Percentiles rank a stretch among this genome's conserved stretches.
These are phyloP conservation scores for Lotus japonicus DNA, from an alignment of 306 rosid species.

Conservation along the genomic window DNA sequence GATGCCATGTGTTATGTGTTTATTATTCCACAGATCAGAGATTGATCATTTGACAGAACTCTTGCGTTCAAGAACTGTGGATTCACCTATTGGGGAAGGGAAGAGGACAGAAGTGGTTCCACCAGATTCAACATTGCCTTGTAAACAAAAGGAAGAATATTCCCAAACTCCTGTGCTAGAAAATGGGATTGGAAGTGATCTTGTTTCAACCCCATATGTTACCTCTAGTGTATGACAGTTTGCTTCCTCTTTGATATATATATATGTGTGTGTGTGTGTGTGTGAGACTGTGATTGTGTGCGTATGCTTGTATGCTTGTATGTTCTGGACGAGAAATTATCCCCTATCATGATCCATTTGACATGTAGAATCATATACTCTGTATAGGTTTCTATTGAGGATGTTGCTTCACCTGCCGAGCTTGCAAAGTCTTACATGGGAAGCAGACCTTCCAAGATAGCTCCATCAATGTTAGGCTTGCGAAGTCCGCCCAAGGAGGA, in stretches of 20 bases:
- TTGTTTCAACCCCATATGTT: constrained; percentile 40
- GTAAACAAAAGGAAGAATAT: constrained; percentile 31
- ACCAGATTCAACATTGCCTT: constrained; percentile 27
- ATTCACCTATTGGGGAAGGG: constrained; percentile 33
- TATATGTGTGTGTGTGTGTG: not conserved
- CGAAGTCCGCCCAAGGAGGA: constrained; percentile 35
- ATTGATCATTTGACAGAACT: constrained; percentile 74
- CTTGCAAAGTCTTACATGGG: constrained; percentile 91
- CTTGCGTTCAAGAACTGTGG: constrained; percentile 63
- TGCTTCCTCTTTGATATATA: not conserved
- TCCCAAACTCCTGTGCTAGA: constrained; percentile 30
- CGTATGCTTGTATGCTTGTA: not conserved
- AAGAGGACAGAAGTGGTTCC: constrained; percentile 37
- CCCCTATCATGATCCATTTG: constrained; percentile 2
- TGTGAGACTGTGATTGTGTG: no score
- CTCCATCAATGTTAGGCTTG: constrained; percentile 48
- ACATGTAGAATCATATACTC: not conserved
- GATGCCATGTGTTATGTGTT: constrained; percentile 9
- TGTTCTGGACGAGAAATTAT: not conserved
- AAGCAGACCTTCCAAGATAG: constrained; percentile 56
- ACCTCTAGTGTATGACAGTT: constrained; percentile 46
- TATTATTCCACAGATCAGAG: constrained; percentile 59
- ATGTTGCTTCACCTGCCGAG: constrained; percentile 75
- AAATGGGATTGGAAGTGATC: constrained; percentile 33
- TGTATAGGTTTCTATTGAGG: constrained; percentile 63